Evolutionary conservation across 225 moss, liverwort and hornwort genomes (phyloP).

Genomic region (Lunularia cruciata): DNA sequence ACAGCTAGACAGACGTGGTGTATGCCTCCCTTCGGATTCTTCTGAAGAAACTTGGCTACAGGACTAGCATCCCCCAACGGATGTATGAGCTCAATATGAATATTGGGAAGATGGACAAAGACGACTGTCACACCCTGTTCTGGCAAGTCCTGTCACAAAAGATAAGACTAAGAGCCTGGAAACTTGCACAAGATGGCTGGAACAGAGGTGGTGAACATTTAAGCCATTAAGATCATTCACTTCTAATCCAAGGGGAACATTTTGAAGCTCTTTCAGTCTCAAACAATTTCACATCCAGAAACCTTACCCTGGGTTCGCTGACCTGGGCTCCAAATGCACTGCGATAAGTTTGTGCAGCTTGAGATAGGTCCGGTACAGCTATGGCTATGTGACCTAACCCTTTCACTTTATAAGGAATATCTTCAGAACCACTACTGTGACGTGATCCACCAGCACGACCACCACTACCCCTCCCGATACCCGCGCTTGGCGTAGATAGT

Average conservation of each 20-base stretch:
- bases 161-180: not conserved
- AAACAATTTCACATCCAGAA: not conserved
- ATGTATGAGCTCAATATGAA: constrained; percentile 74
- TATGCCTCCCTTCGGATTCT: constrained; percentile 71
- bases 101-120: constrained; percentile 67
- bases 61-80: constrained; percentile 55
- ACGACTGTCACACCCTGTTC: constrained; percentile 60
- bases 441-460: constrained; percentile 58
- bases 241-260: too few species aligned
- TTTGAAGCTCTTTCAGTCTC: not conserved
- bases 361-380: constrained; percentile 71
- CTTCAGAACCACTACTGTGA: constrained; percentile 60
- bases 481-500: constrained; percentile 45
- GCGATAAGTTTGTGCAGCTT: constrained; percentile 82
- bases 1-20: constrained; percentile 78
- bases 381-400: constrained; percentile 80
- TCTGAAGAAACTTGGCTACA: constrained; percentile 57
- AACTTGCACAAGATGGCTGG: not conserved
- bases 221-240: too few species aligned
- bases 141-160: constrained; percentile 45
- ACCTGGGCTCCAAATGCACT: constrained; percentile 78
- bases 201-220: too few species aligned
- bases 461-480: constrained; percentile 46
- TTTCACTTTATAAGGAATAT: constrained; percentile 77
- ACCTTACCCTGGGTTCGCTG: constrained; percentile 61